Percentiles rank a stretch among this genome's conserved stretches.
These are phyloP conservation scores for Lepraria neglecta DNA, from an alignment of 495 filamentous ascomycete species.

Conservation along the genomic window DNA sequence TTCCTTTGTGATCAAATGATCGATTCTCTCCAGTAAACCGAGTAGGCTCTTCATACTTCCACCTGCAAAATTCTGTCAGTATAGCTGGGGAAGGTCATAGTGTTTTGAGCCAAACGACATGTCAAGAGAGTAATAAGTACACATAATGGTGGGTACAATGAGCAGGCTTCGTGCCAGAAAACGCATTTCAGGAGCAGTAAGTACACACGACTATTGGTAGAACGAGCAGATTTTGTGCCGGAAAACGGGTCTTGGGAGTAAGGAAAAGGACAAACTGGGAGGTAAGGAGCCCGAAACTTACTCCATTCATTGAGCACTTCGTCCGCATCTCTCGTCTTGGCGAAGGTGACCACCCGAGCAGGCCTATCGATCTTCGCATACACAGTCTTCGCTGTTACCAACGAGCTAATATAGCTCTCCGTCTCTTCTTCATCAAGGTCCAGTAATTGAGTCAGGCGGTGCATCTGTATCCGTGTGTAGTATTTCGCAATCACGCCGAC, in stretches of 20 bases:
- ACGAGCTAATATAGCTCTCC: slow-evolving; percentile 91
- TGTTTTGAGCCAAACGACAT: no score
- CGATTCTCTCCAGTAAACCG: slow-evolving; percentile 85
- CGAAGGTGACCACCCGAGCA: slow-evolving; percentile 84
- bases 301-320: slow-evolving; percentile 99
- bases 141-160: no score
- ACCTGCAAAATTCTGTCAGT: no score
- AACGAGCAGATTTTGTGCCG: no score
- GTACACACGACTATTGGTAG: no score
- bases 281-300: slow-evolving; percentile 3
- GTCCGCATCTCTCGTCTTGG: slow-evolving; percentile 89
- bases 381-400: slow-evolving; percentile 94
- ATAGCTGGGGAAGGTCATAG: no score
- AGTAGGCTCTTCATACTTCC: slow-evolving; percentile 96
- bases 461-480: slow-evolving; percentile 93
- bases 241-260: no score
- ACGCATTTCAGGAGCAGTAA: no score
- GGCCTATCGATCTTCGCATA: slow-evolving; percentile 97
- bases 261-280: no score
- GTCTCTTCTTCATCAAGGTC: slow-evolving; percentile 93
- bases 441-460: slow-evolving; percentile 77
- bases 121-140: no score
- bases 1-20: slow-evolving; percentile 98
- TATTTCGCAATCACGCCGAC: slow-evolving; percentile 96
- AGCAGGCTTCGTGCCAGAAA: no score